Evolutionary conservation across 2,329 filamentous ascomycete species (phyloP).

Genomic region (Tolypocladium nubicola): DNA sequence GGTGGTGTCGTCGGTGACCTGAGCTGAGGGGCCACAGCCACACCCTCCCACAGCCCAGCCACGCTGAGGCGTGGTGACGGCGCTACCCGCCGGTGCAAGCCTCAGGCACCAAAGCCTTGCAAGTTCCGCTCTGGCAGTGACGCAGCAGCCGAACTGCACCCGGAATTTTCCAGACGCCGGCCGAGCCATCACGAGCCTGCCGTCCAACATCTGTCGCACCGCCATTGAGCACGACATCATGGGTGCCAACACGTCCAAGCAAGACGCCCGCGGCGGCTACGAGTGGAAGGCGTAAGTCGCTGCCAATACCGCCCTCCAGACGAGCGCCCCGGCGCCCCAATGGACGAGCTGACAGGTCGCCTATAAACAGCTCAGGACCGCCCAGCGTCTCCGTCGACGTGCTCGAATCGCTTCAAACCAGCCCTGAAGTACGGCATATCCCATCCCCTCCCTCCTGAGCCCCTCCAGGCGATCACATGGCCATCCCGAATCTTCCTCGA

Average conservation of each 20-base stretch:
- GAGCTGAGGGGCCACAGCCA: not conserved
- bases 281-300: constrained; percentile 45
- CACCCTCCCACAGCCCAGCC: constrained; percentile 3
- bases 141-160: constrained; percentile 20
- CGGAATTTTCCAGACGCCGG: constrained; percentile 21
- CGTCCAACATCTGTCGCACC: constrained; percentile 17
- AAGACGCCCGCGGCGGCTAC: constrained; percentile 21
- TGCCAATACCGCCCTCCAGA: not conserved
- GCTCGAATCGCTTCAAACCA: constrained; percentile 72
- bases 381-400: constrained; percentile 65
- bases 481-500: not conserved
- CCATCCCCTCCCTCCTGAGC: not conserved
- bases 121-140: constrained; percentile 11
- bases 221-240: constrained; percentile 34
- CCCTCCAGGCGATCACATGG: not conserved
- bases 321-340: not conserved
- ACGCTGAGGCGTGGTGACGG: not conserved
- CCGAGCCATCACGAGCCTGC: constrained; percentile 15
- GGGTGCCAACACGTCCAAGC: constrained; percentile 48
- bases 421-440: constrained; percentile 58
- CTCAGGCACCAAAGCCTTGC: constrained; percentile 12
- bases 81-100: not conserved
- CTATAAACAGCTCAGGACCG: constrained; percentile 28
- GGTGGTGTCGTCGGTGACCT: not conserved
- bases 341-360: not conserved